Evolutionary conservation across 2,329 filamentous ascomycete genomes (phyloP), one percentile per base, ranked within the genome.

Genomic region (Pyrenochaeta sp.): DNA sequence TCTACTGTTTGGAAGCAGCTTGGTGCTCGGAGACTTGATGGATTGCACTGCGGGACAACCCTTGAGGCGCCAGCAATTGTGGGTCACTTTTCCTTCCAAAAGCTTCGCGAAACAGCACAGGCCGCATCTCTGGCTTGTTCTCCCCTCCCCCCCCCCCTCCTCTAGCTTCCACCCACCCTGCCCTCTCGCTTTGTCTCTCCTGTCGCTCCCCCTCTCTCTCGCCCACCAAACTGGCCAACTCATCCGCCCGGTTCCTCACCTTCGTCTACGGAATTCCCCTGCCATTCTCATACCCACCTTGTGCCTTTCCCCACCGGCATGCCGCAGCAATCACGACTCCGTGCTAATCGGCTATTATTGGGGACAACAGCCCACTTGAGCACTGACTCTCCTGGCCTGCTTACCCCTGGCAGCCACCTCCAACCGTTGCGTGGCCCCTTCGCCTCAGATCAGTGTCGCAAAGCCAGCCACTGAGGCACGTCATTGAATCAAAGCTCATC

Each of bases 381-480:
- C 41, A 43, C 41, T 43, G 41, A 43, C 41, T 12, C 52, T 45
- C 45, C 49, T 37, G 12, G 36, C 7, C 4, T 11, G 18, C 36
- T 20, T 39, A 23, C 36, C 36, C 36, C 20, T 23, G 18, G 20
- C 33, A n/a, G 33, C 36, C 36, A 21, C 36, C 36, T 39, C 23
- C 15, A 39, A 39, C 40, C 40, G 40, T 30, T 42, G 40, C 27
- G 40, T 42, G 40, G 40, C 40, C 40, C 35, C 51, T 49, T 42
- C 53, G 53, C 52, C 36, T 56, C 53, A 59, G 29, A 59, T 45
- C 53, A 50, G n/a, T 50, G 56, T 59, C 53, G 56, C 56, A 48
- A 29, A n/a, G 23, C 17, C n/a, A 29, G 23, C 39, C 39, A 11
- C 33, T 52, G 32, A 35, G 31, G 48, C 51, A 56, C 53, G 52